These are phyloP conservation scores for Solioccasus polychromus DNA, from an alignment of 768 basidiomycete genomes.

Conservation along the genomic window DNA sequence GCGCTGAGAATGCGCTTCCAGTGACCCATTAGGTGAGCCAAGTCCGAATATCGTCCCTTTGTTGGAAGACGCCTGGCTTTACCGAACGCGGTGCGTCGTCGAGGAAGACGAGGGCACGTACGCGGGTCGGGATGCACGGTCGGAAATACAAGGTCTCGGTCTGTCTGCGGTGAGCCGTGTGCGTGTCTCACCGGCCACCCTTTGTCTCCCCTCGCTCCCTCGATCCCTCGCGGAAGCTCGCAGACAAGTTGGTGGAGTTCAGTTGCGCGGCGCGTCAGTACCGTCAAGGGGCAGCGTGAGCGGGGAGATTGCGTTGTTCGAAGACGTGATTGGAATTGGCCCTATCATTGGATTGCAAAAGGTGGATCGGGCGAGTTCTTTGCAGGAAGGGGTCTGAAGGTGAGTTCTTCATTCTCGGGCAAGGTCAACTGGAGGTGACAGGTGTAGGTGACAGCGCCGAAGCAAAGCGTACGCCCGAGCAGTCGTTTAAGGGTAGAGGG, in stretches of 20 bases:
- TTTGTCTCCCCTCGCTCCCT: too few relatives aligned
- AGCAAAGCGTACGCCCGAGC: slow-evolving; percentile 7
- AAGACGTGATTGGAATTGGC: slow-evolving; percentile 8
- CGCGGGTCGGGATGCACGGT: slow-evolving; percentile 13
- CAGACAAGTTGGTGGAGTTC: slow-evolving; percentile 6
- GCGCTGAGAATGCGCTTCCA: too few relatives aligned
- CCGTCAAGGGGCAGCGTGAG: slow-evolving; percentile 8
- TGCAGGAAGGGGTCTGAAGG: too few relatives aligned
- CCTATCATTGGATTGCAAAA: slow-evolving; percentile 11
- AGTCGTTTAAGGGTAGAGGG: background rate
- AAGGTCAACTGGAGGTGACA: too few relatives aligned
- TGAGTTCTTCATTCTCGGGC: too few relatives aligned
- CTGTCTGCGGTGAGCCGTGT: too few relatives aligned
- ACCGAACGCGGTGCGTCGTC: slow-evolving; percentile 10
- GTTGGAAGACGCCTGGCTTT: too few relatives aligned
- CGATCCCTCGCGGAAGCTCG: too few relatives aligned
- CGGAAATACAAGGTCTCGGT: slow-evolving; percentile 14
- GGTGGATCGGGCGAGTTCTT: too few relatives aligned
- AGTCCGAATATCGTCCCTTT: too few relatives aligned
- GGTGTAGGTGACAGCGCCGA: too few relatives aligned
- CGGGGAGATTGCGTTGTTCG: slow-evolving; percentile 9
- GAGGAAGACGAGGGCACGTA: slow-evolving; percentile 12
- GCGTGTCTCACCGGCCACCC: too few relatives aligned
- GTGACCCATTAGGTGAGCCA: background rate
- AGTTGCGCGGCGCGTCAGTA: slow-evolving; percentile 7